Evolutionary conservation across 441 rosid species (phyloP), one percentile per base, ranked within the genome.

Genomic region (Croton setiger): DNA sequence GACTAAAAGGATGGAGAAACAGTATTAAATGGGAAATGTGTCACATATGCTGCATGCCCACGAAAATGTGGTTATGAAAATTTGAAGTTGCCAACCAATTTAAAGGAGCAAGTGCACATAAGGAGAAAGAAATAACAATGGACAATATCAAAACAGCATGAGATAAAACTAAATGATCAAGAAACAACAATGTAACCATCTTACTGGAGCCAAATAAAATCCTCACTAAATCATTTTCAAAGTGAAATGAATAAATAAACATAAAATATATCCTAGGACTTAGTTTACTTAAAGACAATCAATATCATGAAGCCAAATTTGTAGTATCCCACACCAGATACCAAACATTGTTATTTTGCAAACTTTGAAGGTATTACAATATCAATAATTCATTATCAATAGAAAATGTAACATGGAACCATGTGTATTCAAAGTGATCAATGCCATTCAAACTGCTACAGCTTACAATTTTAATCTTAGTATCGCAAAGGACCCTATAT

Each of bases 11-110:
- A 75, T n/a, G 47, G 45, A 37, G 15, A 44, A 18, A 69, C 43
- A 51, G 12, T 54, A 41, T 56, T 15, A 33, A 44, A 20, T 12
- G 9, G 17, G 63, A 57, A 44, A 56, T 57, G 55, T 66, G 72
- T 48, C 52, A 60, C 41, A 27, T 31, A 17, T 5, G 33, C 45
- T 7, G 58, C 45, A 44, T 14, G 31, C 4, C 15, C n/a, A 17
- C 5, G 17, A 23, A n/a, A 4, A 52, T 5, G 10, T 37, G 21
- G 41, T 43, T 43, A 55, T 9, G 13, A 54, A 53, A 55, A 55
- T 14, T 66, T 4, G 37, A 61, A 12, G 17, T 53, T 66, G 15
- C 44, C 55, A 57, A 66, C 57, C 74, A 60, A 45, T 62, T 55
- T n/a, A 27, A 48, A 67, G 31, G 43, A 8, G 18, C 54, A 31